Conservation (phyloP, 2,329 filamentous ascomycete species). For the Stromatinia cepivora region DNA sequence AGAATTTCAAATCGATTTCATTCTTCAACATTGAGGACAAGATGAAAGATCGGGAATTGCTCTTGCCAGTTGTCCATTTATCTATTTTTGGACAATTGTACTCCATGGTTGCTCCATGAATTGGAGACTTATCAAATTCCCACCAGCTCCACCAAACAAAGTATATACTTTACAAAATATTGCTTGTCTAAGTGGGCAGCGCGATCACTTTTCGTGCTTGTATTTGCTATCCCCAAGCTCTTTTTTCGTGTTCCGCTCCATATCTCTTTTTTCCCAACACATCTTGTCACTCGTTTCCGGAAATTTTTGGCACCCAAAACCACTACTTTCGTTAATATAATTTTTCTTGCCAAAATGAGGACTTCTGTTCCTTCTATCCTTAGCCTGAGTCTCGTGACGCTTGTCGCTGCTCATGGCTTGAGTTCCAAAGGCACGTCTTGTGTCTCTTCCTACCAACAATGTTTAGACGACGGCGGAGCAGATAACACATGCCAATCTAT, state of each 20-base stretch:
- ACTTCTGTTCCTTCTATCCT: background rate
- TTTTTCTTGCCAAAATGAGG: slow-evolving; percentile 1
- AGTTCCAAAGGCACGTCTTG: slow-evolving; percentile 8
- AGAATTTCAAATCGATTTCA: background rate
- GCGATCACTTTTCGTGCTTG: background rate
- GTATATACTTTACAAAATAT: background rate
- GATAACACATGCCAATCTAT: slow-evolving; percentile 25
- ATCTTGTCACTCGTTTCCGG: slow-evolving; percentile 1
- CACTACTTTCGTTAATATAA: slow-evolving; percentile 6
- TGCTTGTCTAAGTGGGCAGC: slow-evolving; percentile 2
- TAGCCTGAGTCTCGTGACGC: background rate
- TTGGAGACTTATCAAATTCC: background rate
- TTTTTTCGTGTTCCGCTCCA: background rate
- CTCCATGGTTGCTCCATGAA: slow-evolving; percentile 1
- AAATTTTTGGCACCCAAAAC: background rate
- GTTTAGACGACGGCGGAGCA: slow-evolving; percentile 24
- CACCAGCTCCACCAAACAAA: slow-evolving; percentile 14
- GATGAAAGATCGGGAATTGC: background rate
- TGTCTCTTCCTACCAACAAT: slow-evolving; percentile 22
- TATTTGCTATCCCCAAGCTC: background rate
- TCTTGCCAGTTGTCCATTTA: background rate
- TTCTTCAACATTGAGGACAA: no score
- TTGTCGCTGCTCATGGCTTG: slow-evolving; percentile 15
- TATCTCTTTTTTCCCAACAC: background rate
- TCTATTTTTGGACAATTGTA: slow-evolving; percentile 1